These are phyloP conservation scores for Lycium barbarum DNA, from an alignment of 257 asterid genomes.

Conservation along the genomic window DNA sequence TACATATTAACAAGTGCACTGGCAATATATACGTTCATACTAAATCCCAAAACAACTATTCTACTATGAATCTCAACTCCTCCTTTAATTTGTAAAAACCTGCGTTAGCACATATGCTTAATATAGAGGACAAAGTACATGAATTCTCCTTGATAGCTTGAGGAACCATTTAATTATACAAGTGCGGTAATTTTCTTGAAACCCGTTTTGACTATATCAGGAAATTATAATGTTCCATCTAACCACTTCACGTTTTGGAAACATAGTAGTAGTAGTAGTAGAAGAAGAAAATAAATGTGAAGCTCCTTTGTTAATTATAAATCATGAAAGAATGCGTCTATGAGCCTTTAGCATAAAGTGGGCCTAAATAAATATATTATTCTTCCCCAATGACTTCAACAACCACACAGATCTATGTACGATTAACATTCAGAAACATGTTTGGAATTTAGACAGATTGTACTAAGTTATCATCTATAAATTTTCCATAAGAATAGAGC, in stretches of 20 bases:
- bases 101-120: conserved; percentile 53
- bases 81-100: conserved; percentile 39
- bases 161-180: conserved; percentile 52
- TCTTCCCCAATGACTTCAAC: too few relatives aligned
- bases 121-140: conserved; percentile 58
- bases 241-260: conserved; percentile 53
- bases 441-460: too few relatives aligned
- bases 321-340: too few relatives aligned
- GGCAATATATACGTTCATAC: conserved; percentile 47
- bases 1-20: conserved; percentile 68
- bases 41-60: conserved; percentile 53
- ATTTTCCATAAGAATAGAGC: too few relatives aligned
- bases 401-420: too few relatives aligned
- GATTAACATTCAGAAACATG: too few relatives aligned
- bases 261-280: too few relatives aligned
- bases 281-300: too few relatives aligned
- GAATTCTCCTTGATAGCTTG: conserved; percentile 54
- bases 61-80: conserved; percentile 61
- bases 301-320: too few relatives aligned
- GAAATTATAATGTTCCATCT: conserved; percentile 71
- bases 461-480: too few relatives aligned
- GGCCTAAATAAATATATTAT: too few relatives aligned
- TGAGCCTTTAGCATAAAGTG: too few relatives aligned
- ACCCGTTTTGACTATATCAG: conserved; percentile 51
- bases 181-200: conserved; percentile 39